A percentile compares a stretch with the other conserved stretches of the same genome.
Evolutionary conservation across 2,329 filamentous ascomycete species (phyloP).

Genomic region (Penicillium sp.): DNA sequence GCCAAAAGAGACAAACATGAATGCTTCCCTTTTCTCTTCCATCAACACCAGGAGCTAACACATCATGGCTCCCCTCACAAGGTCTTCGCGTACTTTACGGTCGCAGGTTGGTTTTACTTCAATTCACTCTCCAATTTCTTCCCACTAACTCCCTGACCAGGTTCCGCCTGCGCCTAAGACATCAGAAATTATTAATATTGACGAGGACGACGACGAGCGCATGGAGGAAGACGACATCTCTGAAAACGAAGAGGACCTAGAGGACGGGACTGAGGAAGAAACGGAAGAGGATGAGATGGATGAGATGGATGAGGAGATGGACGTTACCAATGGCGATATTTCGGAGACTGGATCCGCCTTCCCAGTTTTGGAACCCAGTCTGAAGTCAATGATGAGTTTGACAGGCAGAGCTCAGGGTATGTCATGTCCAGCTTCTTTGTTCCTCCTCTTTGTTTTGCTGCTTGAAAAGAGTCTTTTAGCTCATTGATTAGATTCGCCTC

Average conservation of each 20-base stretch:
- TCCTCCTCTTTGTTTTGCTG: neutral
- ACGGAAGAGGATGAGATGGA: conserved; percentile 19
- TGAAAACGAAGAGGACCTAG: conserved; percentile 27
- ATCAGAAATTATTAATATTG: conserved; percentile 42
- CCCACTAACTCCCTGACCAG: neutral
- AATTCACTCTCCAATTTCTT: conserved; percentile 12
- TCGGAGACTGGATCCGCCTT: conserved; percentile 29
- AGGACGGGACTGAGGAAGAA: conserved; percentile 21
- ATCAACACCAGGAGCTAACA: conserved; percentile 15
- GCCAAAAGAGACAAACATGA: conserved; percentile 34
- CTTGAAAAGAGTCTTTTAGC: neutral
- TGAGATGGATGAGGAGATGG: conserved; percentile 22
- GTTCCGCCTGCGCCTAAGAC: conserved; percentile 18
- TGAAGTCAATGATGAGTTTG: conserved; percentile 16
- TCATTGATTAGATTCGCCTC: conserved; percentile 26
- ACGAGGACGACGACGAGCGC: conserved; percentile 34
- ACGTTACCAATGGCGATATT: conserved; percentile 28
- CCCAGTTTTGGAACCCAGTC: conserved; percentile 23
- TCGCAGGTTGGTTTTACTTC: conserved; percentile 17
- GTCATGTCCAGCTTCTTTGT: neutral
- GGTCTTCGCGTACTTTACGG: conserved; percentile 30
- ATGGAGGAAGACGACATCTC: conserved; percentile 29
- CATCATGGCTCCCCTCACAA: conserved; percentile 43
- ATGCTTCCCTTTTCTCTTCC: conserved; percentile 22
- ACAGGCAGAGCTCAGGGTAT: conserved; percentile 16